Evolutionary conservation across 306 rosid genomes (phyloP), one percentile per base, ranked within the genome.

Genomic region (Cucumis hystrix): DNA sequence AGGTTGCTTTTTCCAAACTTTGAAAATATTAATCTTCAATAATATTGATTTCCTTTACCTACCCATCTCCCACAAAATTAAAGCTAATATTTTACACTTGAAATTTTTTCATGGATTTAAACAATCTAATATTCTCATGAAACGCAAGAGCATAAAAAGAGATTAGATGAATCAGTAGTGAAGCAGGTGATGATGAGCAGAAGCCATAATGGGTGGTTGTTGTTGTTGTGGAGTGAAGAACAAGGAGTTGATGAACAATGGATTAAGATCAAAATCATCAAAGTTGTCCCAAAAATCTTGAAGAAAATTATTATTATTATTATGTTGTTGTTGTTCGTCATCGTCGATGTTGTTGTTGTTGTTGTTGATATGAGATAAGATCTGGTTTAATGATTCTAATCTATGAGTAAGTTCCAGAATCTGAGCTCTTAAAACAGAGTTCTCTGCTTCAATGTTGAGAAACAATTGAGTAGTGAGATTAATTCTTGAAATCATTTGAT

Each of bases 201-300:
- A 78, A 56, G 91, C 94, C 90, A 84, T 63, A 74, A 95, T 89
- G 82, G 97, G 97, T 65, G 85, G 57, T 43, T 43, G 49, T 43
- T 43, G 49, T 43, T 43, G 49, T 7, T 43, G 98, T 71, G 85
- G 90, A 13, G 79, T 64, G 62, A 65, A 57, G 15, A 83, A 57
- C 80, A 89, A 73, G 81, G 76, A 49, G 60, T 71, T 71, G 76
- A 85, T 83, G 82, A 83, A 79, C 30, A 83, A 78, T 41, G 88
- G 89, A 58, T 85, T 84, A 79, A 2, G 52, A 66, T 64, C 71
- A 18, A 57, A 75, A n/a, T 70, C 57, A 25, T 64, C 73, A 41
- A 74, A 78, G 45, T 74, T 43, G 49, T 9, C 49, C 1, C 49
- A 43, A 43, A 43, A 43, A 2, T 16, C 57, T 15, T 80, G 83